Conservation (phyloP, 495 filamentous ascomycete species). For the Lasiosphaeris hirsuta region DNA sequence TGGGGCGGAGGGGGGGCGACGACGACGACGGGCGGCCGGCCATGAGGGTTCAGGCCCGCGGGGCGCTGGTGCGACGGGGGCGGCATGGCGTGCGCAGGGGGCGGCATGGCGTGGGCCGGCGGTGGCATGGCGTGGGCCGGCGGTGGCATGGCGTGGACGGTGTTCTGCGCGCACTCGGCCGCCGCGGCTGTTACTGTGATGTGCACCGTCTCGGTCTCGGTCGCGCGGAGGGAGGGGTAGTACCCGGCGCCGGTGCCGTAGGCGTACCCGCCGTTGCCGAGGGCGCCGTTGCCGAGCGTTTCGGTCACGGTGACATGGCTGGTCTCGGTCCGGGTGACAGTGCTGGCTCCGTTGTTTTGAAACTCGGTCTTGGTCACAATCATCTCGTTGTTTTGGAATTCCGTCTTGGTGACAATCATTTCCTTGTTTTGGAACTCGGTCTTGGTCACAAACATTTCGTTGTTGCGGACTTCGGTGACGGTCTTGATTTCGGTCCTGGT, state of each 20-base stretch:
- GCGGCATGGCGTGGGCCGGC: not conserved
- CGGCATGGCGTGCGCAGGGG: no score
- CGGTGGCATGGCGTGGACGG: not conserved
- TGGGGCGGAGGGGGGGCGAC: no score
- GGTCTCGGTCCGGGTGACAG: slow-evolving; percentile 1
- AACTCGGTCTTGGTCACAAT: not conserved
- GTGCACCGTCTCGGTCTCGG: not conserved
- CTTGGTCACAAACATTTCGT: not conserved
- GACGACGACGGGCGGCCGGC: no score
- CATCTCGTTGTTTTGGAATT: not conserved
- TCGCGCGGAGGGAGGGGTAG: not conserved
- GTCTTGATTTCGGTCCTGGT: not conserved
- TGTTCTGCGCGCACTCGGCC: not conserved
- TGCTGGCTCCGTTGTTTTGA: not conserved
- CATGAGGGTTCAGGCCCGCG: no score
- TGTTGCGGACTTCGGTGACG: not conserved
- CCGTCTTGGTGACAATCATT: not conserved
- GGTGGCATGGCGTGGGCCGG: not conserved
- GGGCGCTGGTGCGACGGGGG: no score
- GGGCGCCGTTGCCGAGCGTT: not conserved
- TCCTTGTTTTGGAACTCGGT: not conserved
- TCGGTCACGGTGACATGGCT: not conserved
- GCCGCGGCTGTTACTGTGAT: not conserved
- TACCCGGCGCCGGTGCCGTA: not conserved
- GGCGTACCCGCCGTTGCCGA: not conserved